Evolutionary conservation across 495 filamentous ascomycete genomes (phyloP), one percentile per base, ranked within the genome.

Genomic region (Penicillium goetzii): DNA sequence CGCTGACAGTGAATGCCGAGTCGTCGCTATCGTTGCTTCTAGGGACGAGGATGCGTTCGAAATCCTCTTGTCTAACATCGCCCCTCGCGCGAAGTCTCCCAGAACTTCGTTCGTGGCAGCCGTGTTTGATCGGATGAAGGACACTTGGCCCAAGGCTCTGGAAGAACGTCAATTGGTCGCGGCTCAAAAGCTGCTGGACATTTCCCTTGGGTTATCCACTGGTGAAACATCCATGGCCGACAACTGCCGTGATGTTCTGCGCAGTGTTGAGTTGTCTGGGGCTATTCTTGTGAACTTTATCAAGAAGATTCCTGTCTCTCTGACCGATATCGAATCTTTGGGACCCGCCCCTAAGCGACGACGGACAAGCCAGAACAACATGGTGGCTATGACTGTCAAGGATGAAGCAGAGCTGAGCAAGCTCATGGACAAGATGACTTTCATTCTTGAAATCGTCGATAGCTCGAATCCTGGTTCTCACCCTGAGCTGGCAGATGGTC

Each of bases 391-490:
- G 61, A 79, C 77, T 33, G 65, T 76, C 17, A 77, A 75, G 52
- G 75, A 83, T 64, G 76, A 83, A 33, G 74, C 81, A 12, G 85
- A 90, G 58, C 72, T 91, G 23, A 82, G 82, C 61, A 80, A 82
- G 41, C 80, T 85, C 7, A 81, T 97, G 67, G 85, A 84, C 66
- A 89, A 88, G 71, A 83, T 91, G 58, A 97, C 92, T 3, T 88
- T 97, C 65, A 89, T 97, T n/a, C 80, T 97, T 4, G 92, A 97
- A 70, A 78, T 97, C 14, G 81, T 98, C 14, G 92, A 97, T 65
- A 84, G 82, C 53, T 94, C 92, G 23, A 82, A 84, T 19, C 87
- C 90, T 1, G 87, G 86, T 62, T 80, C 84, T 19, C 88, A 93
- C 67, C 86, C 89, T 0, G 83, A 90, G 66, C 77, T 99, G 36